Evolutionary conservation across 1,139 yeast genomes (phyloP), one percentile per base, ranked within the genome.

Genomic region (Candida freyschussii): DNA sequence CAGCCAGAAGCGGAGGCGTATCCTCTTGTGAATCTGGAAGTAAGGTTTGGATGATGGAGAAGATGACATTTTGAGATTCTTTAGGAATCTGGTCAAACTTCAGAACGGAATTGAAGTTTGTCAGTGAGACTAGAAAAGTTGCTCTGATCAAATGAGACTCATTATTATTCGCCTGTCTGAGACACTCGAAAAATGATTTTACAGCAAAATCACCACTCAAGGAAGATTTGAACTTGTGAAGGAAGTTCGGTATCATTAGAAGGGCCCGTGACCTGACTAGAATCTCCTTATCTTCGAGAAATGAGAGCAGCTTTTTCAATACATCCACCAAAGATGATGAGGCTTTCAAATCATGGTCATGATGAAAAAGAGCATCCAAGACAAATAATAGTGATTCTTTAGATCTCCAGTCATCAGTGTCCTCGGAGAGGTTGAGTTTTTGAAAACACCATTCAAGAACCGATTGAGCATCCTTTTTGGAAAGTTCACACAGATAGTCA

Each of bases 1-100:
- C 96, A n/a, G 85, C 68, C 30, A 87, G 59, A 29, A 82, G 67
- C 0, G 91, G 75, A 18, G 85, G 77, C 0, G 95, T 74, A 48
- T 89, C 97, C 30, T 85, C 96, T 31, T 78, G 84, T 2, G 94
- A 74, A 2, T 75, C 81, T 2, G 68, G 72, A 3, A 72, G 54
- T n/a, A 87, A 56, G 2, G 69, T 55, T 2, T 58, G 47, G 13
- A 76, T 62, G 3, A 67, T 45, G 2, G 46, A 40, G 10, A 72
- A 52, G n/a, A 71, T 47, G 4, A 47, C 44, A 13, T 52, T 49
- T 42, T 71, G 72, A n/a, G 60, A 44, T 5, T 47, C 45, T 3
- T 53, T 49, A 6, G 55, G 41, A 5, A 60, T 48, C 2, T 53
- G 39, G 9, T 55, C 50, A 14, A 72, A 55, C 13, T 63, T 63